Conservation (phyloP, 148 eudicot genomes). For the Gaultheria prostrata region DNA sequence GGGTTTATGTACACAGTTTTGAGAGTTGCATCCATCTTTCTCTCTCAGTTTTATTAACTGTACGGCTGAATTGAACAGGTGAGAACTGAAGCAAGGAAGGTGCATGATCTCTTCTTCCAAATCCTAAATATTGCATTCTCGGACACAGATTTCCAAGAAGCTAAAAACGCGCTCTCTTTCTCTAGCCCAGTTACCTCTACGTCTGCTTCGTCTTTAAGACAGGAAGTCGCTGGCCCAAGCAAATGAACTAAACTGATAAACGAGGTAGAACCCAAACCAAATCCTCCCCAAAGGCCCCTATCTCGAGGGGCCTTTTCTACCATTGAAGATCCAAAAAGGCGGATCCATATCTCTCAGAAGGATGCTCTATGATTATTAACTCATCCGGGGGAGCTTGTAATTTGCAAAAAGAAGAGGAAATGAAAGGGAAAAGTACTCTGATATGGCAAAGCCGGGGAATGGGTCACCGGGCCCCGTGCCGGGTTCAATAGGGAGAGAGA, state of each 20-base stretch:
- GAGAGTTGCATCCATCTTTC: neutral
- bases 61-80: slow-evolving; percentile 45
- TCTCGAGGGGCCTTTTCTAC: slow-evolving; percentile 35
- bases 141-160: slow-evolving; percentile 78
- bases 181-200: slow-evolving; percentile 44
- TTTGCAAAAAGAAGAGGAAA: slow-evolving; percentile 92
- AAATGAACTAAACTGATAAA: slow-evolving; percentile 57
- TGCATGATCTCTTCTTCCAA: slow-evolving; percentile 83
- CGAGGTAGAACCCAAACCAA: slow-evolving; percentile 55
- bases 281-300: slow-evolving; percentile 42
- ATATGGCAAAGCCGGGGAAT: slow-evolving; percentile 39
- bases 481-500: neutral
- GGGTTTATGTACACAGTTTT: neutral
- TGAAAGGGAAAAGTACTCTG: slow-evolving; percentile 79
- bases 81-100: slow-evolving; percentile 83
- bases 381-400: slow-evolving; percentile 92
- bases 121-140: slow-evolving; percentile 65
- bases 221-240: slow-evolving; percentile 40
- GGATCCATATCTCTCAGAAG: slow-evolving; percentile 4
- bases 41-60: slow-evolving; percentile 5
- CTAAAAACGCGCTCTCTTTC: slow-evolving; percentile 63
- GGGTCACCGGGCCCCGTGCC: slow-evolving; percentile 57
- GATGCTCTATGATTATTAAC: slow-evolving; percentile 49
- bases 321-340: slow-evolving; percentile 39
- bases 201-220: slow-evolving; percentile 46